Evolutionary conservation across 2,329 filamentous ascomycete species (phyloP).

Genomic region (Aureobasidium sp.): DNA sequence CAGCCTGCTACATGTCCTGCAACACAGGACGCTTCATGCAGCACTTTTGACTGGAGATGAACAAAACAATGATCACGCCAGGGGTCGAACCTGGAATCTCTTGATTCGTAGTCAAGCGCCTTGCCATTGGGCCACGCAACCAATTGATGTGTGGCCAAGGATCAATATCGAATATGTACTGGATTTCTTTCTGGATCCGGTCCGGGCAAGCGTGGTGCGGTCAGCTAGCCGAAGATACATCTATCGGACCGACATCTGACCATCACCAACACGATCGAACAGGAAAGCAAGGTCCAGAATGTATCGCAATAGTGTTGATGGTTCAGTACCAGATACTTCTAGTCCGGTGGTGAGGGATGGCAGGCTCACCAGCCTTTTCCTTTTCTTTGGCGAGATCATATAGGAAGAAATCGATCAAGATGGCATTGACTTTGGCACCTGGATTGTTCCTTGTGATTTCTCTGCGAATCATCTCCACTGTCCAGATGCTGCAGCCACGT

Average conservation of each 20-base stretch:
- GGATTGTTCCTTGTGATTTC: constrained; percentile 73
- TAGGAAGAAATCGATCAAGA: constrained; percentile 93
- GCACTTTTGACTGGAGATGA: not conserved
- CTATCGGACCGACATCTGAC: not conserved
- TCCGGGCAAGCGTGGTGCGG: not conserved
- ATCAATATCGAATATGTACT: too few species aligned
- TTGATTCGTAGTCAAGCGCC: constrained; percentile 49
- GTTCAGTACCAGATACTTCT: constrained; percentile 86
- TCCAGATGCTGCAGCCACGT: constrained; percentile 92
- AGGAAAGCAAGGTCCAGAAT: not conserved
- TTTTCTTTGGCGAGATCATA: constrained; percentile 90
- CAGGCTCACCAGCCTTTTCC: constrained; percentile 50
- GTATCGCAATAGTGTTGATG: not conserved
- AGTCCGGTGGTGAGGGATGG: constrained; percentile 77
- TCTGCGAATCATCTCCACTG: constrained; percentile 76
- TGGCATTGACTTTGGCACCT: constrained; percentile 67
- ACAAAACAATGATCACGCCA: constrained; percentile 17
- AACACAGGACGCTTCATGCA: not conserved
- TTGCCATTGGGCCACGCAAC: constrained; percentile 49
- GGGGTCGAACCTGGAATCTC: constrained; percentile 20
- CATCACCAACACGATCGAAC: not conserved
- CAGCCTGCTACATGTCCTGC: not conserved
- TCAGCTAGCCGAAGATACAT: not conserved
- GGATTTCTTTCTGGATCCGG: too few species aligned
- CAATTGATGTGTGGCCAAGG: not conserved